Evolutionary conservation across 1,284 basidiomycete species (phyloP), one percentile per base, ranked within the genome.

Genomic region (Trametes sp.): DNA sequence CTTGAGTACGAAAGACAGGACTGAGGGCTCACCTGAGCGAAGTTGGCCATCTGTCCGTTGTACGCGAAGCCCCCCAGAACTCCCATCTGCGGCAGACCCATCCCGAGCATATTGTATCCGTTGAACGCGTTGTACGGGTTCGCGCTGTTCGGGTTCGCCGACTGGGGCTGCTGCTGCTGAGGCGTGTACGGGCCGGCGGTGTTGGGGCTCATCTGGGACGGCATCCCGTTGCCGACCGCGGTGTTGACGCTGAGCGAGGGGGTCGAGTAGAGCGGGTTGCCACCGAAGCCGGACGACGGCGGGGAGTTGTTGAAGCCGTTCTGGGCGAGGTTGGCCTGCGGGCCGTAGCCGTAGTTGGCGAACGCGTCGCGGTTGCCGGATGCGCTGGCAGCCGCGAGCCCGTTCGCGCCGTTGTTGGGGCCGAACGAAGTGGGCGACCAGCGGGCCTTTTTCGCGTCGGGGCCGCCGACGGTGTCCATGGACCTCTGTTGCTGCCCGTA

Each of bases 401-500:
- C 75, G 68, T 78, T 79, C 46, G 78, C 72, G 57, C 76, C 74
- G 59, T 77, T 76, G 55, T 73, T 67, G 62, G 76, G 73, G 54
- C 70, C 83, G 70, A 87, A 84, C 26, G 87, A 87, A 64, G 82
- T 87, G 61, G 90, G 90, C 54, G 89, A 92, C 90, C 91, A 93
- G 68, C 92, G 89, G 60, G 92, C 87, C 79, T 94, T 94, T 84
- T 94, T 95, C 55, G 90, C 83, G 77, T 93, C 90, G 71, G 90
- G 89, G 72, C 90, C 91, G 73, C 87, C 88, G 68, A 85, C 82
- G 73, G 88, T 76, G 78, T 95, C 93, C 82, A 94, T 92, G 61
- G 92, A 86, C 78, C 88, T 84, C 89, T 91, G 75, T 26, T 38
- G 54, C 24, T 13, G 35, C 24, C n/a, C 28, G 50, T 67, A 53